Evolutionary conservation across 1,139 yeast genomes (phyloP), one percentile per base, ranked within the genome.

Genomic region (Nakaseomyces glabratus): DNA sequence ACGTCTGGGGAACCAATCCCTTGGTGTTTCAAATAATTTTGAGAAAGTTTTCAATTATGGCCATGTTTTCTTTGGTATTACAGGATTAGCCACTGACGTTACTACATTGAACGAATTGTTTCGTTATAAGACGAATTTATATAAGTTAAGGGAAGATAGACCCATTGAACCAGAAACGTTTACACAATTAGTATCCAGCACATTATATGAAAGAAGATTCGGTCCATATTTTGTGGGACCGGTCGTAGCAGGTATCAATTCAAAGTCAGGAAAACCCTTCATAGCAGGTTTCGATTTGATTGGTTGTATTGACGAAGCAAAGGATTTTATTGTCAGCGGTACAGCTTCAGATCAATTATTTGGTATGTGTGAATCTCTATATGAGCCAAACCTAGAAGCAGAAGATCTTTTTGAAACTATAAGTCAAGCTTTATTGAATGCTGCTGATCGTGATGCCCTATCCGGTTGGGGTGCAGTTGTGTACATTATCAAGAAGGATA

Each of bases 391-490:
- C 54, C 68, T 90, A 51, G 96, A 76, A 59, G 90, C 98, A 4
- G 98, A 93, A 48, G 96, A 90, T 58, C 68, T 93, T 52, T 93
- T 93, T 58, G 98, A 93, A 61, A 88, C 97, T 31, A 82, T 88
- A 49, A 80, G 94, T 50, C 99, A 93, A 63, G 88, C 96, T 1
- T 66, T 93, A 44, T 68, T 90, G 63, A 86, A 82, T 59, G 97
- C 96, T 15, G 93, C 82, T 29, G 99, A 93, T 60, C 81, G 99
- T 68, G 98, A 93, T 63, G 95, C 97, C 5, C 69, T 93, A 45
- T 79, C 94, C 34, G 98, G 98, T 43, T 90, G 97, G 96, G 99
- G 99, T 52, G 96, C 95, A 11, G 82, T 84, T 21, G 98, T 93
- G 24, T 88, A 90, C 60, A 66, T 93, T 41, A 75, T 93, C 39